phyloP scores from a whole-genome alignment of 108 stramenopile species.

The Mediolabrus comicus region DNA sequence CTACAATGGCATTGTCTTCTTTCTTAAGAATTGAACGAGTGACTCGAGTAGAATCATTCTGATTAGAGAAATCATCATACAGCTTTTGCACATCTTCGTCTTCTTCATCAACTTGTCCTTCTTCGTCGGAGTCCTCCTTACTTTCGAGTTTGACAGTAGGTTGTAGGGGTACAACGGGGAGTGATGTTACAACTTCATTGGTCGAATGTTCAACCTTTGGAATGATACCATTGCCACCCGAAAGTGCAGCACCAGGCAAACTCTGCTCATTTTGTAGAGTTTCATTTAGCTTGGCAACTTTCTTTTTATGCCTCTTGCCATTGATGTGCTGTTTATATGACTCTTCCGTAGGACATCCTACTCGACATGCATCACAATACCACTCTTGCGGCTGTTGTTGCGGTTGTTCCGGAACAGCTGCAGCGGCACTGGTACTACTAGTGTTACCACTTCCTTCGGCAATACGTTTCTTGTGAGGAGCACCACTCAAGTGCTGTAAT shows the following conservation, averaged over 20 bases:
- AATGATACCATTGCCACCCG: background rate
- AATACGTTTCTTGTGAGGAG: background rate
- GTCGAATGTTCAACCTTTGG: background rate
- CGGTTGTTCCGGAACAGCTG: background rate
- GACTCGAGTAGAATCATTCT: no score
- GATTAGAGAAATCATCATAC: conserved; percentile 42
- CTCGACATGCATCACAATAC: background rate
- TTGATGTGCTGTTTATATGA: conserved; percentile 13
- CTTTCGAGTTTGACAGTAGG: background rate
- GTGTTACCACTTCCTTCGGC: background rate
- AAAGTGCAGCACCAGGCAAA: background rate
- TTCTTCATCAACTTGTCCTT: conserved; percentile 44
- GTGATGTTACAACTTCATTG: background rate
- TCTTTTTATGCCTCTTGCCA: conserved; percentile 6
- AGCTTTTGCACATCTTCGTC: conserved; percentile 33
- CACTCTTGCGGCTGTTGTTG: background rate
- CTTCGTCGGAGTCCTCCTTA: conserved; percentile 37
- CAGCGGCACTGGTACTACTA: background rate
- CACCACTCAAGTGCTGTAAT: conserved; percentile 1
- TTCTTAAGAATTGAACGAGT: background rate
- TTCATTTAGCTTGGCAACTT: conserved; percentile 4
- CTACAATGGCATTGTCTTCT: background rate
- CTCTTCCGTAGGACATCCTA: conserved; percentile 10
- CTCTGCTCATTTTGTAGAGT: background rate
- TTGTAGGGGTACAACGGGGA: background rate